Base-by-base conservation (phyloP, 73 alveolate genomes). In the Durusdinium trenchii region DNA sequence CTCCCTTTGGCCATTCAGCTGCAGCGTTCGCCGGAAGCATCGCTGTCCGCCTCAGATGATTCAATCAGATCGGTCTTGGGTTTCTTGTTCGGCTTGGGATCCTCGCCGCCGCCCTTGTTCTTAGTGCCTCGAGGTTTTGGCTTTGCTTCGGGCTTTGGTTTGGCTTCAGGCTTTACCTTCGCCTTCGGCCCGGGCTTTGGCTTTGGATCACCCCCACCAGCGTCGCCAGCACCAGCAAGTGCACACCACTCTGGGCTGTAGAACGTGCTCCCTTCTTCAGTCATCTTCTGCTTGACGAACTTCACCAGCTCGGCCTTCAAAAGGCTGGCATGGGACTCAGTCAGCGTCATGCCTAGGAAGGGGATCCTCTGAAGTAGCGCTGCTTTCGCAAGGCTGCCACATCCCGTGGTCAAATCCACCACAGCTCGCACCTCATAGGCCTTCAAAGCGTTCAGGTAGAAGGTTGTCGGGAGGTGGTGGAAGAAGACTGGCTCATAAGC, bases 231-330 rank as follows among this genome's bases (percentile, higher is more conserved):
- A 32, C n/a, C 73, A 60, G 73, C 73, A 16, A 43, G 46, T 30
- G 81, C 81, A 67, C 57, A 50, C 86, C 86, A 76, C 86, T 76
- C 86, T 26, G 86, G 60, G 60, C 60, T 40, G 54, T 76, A 76
- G 54, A 76, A 76, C 57, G 60, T 43, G 47, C 54, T 35, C 28
- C 90, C 90, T 43, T 79, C 90, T 14, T 60, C 23, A 60, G 54
- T 47, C 90, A 79, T 79, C 62, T 43, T 60, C 62, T 28, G 40
- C 90, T 79, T 79, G 46, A 79, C 57, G 45, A 4, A 47, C 20
- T 79, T 47, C 90, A 79, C 90, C 90, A 79, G 20, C 90, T 79
- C 54, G 43, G 90, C 84, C 40, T 79, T 79, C 45, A 79, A 47
- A 40, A 45, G 43, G 26, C 43, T 28, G 64, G 54, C 40, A 40